Percentiles rank a stretch among this genome's conserved stretches.
These are phyloP conservation scores for Olyra latifolia DNA, from an alignment of 176 grass and related monocot genomes.

Conservation along the genomic window DNA sequence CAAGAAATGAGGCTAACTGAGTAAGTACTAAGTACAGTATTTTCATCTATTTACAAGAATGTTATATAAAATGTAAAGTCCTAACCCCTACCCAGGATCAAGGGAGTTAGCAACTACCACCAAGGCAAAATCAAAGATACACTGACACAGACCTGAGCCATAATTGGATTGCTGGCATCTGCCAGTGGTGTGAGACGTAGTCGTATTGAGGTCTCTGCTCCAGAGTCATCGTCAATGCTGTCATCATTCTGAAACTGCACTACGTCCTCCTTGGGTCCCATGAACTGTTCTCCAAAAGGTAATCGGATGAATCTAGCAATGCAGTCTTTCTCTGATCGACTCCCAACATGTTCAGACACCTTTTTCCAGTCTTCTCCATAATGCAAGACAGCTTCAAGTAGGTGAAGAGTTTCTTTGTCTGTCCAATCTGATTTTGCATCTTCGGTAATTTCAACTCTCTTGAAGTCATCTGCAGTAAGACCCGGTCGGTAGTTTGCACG, in stretches of 20 bases:
- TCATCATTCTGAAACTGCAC: conserved; percentile 42
- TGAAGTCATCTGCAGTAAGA: conserved; percentile 79
- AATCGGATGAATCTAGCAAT: conserved; percentile 83
- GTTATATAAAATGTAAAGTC: neutral
- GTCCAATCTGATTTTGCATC: conserved; percentile 90
- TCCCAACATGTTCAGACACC: conserved; percentile 85
- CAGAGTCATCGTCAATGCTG: conserved; percentile 36
- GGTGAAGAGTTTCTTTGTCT: conserved; percentile 97
- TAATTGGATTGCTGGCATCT: conserved; percentile 95
- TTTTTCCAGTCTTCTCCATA: conserved; percentile 96
- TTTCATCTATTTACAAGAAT: conserved; percentile 22
- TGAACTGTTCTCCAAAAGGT: conserved; percentile 94
- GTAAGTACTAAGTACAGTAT: neutral
- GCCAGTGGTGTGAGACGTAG: conserved; percentile 68
- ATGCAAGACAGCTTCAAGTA: conserved; percentile 91
- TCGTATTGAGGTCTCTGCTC: conserved; percentile 52
- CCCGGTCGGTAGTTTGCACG: conserved; percentile 84
- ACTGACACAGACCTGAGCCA: conserved; percentile 69
- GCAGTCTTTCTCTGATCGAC: conserved; percentile 84
- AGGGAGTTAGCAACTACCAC: conserved; percentile 2
- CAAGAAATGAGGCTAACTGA: neutral
- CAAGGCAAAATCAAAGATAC: conserved; percentile 4
- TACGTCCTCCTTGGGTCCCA: conserved; percentile 56
- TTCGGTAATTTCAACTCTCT: conserved; percentile 77
- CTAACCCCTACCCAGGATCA: neutral